Base-by-base conservation (phyloP, 1,284 basidiomycete genomes). In the Boletellus deceptivus region DNA sequence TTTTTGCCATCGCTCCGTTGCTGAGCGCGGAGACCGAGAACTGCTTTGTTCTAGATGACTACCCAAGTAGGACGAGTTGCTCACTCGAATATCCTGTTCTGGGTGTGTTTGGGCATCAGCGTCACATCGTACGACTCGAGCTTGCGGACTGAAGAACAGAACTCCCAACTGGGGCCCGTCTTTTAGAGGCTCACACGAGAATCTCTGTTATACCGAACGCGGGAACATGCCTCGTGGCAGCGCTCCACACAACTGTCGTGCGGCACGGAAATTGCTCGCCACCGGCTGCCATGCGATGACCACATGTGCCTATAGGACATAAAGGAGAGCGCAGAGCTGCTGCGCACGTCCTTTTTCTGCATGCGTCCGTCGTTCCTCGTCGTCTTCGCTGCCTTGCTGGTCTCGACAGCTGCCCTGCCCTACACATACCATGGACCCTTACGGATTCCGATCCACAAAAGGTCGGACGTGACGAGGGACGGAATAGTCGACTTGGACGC, bases 381-480 rank as follows among this genome's bases (percentile, higher is more conserved):
- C 18, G 39, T 45, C 11, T 14, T 52, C 24, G 22, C 59, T 50
- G 44, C 54, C 46, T 44, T 54, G 40, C 52, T 54, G 52, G 51
- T 20, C 41, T 53, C 52, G 53, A 52, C 57, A 25, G 25, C 50
- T 34, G 66, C 58, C 3, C 22, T 54, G 2, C 61, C 55, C 2
- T 47, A 31, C 29, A 31, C 55, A 3, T 47, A 13, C 29, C 2
- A n/a, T 44, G 22, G 48, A 2, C 46, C 50, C 6, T 14, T 67
- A 3, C 35, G 17, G 16, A 66, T 65, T 17, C 44, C 60, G 0
- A 47, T 69, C 13, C 34, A 48, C 4, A 67, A 57, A 37, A 46
- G 49, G 33, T 56, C 45, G 14, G 46, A 45, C n/a, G 20, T 67
- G 1, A 29, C 40, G 3, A 40, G 4, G 17, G 40, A 58, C 33